A percentile compares a stretch with the other conserved stretches of the same genome.
phyloP scores from a whole-genome alignment of 1,139 yeast species.

The Williopsis jadinii region DNA sequence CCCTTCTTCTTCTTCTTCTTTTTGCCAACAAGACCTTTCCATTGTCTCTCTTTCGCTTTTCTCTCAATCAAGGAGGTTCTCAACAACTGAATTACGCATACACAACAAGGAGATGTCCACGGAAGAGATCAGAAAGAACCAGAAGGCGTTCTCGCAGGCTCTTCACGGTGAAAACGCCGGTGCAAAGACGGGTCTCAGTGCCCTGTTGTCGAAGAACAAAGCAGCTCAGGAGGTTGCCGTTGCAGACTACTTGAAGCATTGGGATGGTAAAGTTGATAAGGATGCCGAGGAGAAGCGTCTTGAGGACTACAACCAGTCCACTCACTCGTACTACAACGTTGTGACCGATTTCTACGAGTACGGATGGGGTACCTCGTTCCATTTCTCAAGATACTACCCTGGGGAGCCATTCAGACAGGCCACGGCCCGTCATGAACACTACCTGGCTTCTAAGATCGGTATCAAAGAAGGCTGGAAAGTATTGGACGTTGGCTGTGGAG shows the following conservation, averaged over 20 bases:
- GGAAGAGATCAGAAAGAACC: constrained; percentile 25
- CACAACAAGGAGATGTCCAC: constrained; percentile 1
- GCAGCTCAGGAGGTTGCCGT: constrained; percentile 80
- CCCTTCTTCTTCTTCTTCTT: too few relatives aligned
- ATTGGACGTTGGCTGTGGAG: constrained; percentile 98
- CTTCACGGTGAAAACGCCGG: constrained; percentile 73
- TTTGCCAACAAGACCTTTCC: constrained; percentile 2
- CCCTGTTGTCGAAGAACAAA: constrained; percentile 68
- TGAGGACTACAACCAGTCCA: constrained; percentile 79
- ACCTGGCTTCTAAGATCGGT: constrained; percentile 81
- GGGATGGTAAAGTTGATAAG: constrained; percentile 83
- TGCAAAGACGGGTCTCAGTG: constrained; percentile 63
- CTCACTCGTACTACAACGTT: constrained; percentile 93
- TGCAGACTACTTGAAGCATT: constrained; percentile 89
- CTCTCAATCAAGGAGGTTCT: background rate
- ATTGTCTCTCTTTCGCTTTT: constrained; percentile 2
- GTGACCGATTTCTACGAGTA: constrained; percentile 96
- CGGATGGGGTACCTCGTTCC: constrained; percentile 99
- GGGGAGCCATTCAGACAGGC: constrained; percentile 96
- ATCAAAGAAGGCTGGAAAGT: constrained; percentile 77
- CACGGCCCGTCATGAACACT: constrained; percentile 96
- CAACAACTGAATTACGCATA: background rate
- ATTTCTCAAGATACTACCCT: constrained; percentile 85
- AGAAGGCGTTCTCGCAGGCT: constrained; percentile 66
- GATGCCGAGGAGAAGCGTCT: constrained; percentile 71